phyloP scores from a whole-genome alignment of 345 rosid species.

The Pelargonium nanum region DNA sequence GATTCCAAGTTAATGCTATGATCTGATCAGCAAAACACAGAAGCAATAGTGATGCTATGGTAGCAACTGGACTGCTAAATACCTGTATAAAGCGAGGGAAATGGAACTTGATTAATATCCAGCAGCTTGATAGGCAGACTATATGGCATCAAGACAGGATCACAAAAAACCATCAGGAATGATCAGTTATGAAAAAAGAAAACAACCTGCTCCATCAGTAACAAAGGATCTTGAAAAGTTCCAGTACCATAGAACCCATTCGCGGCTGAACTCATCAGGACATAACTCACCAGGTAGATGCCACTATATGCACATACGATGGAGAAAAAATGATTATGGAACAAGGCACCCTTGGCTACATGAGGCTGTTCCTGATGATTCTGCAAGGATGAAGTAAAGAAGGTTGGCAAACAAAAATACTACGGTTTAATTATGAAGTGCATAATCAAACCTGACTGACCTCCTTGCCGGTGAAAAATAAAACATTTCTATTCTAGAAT shows the following conservation, averaged over 20 bases:
- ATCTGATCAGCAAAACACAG: slow-evolving; percentile 66
- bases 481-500: too few species aligned
- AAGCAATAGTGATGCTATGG: slow-evolving; percentile 46
- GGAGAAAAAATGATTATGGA: slow-evolving; percentile 64
- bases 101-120: slow-evolving; percentile 9
- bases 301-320: slow-evolving; percentile 61
- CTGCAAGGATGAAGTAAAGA: background rate
- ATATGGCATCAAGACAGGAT: slow-evolving; percentile 1
- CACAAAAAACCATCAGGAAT: slow-evolving; percentile 8
- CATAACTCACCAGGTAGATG: slow-evolving; percentile 58
- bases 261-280: slow-evolving; percentile 78
- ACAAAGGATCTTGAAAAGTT: slow-evolving; percentile 84
- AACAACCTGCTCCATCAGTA: slow-evolving; percentile 82
- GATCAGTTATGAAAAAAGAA: slow-evolving; percentile 7
- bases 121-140: slow-evolving; percentile 2
- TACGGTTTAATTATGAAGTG: too few species aligned
- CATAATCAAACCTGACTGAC: too few species aligned
- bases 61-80: slow-evolving; percentile 51
- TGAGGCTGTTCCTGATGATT: slow-evolving; percentile 1
- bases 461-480: too few species aligned
- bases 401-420: background rate
- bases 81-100: slow-evolving; percentile 34
- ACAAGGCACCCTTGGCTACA: slow-evolving; percentile 34
- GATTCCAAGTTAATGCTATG: slow-evolving; percentile 69
- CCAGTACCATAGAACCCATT: slow-evolving; percentile 65